These are phyloP conservation scores for Theobroma grandiflorum DNA, from an alignment of 441 rosid species.

Conservation along the genomic window DNA sequence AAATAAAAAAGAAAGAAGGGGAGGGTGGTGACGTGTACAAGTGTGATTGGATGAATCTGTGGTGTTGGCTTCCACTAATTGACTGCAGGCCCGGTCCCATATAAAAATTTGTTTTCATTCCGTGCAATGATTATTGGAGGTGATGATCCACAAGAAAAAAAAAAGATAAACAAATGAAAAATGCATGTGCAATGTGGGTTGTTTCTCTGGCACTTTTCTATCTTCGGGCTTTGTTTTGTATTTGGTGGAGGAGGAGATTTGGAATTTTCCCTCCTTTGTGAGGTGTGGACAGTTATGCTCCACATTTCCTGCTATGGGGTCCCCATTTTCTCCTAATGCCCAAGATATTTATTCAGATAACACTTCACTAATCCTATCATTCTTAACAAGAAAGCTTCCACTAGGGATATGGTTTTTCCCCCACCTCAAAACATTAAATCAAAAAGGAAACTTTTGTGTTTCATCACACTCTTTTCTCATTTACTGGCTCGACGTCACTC, in stretches of 20 bases:
- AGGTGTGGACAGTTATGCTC: conserved; percentile 49
- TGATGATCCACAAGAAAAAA: conserved; percentile 41
- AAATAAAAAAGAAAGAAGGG: not conserved
- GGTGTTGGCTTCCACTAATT: conserved; percentile 36
- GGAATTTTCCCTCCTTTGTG: conserved; percentile 35
- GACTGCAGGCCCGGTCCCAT: conserved; percentile 23
- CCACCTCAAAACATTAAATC: not conserved
- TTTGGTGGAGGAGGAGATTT: conserved; percentile 33
- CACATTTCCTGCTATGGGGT: conserved; percentile 43
- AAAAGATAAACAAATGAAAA: conserved; percentile 31
- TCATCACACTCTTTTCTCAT: not conserved
- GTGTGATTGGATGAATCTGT: not conserved
- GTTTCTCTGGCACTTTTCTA: conserved; percentile 43
- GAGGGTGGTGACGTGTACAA: conserved; percentile 26
- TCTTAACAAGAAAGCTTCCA: conserved; percentile 24
- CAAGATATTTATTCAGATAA: not conserved
- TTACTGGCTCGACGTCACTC: not conserved
- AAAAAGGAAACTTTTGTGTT: not conserved
- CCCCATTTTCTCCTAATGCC: conserved; percentile 21
- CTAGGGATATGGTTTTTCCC: not conserved
- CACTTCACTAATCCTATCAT: not conserved
- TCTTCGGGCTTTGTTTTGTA: conserved; percentile 38
- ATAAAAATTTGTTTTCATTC: conserved; percentile 16
- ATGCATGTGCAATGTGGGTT: conserved; percentile 59
- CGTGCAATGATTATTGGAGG: conserved; percentile 52